These are phyloP conservation scores for Tylopilus orsonianus DNA, from an alignment of 1,284 basidiomycete species.

Conservation along the genomic window DNA sequence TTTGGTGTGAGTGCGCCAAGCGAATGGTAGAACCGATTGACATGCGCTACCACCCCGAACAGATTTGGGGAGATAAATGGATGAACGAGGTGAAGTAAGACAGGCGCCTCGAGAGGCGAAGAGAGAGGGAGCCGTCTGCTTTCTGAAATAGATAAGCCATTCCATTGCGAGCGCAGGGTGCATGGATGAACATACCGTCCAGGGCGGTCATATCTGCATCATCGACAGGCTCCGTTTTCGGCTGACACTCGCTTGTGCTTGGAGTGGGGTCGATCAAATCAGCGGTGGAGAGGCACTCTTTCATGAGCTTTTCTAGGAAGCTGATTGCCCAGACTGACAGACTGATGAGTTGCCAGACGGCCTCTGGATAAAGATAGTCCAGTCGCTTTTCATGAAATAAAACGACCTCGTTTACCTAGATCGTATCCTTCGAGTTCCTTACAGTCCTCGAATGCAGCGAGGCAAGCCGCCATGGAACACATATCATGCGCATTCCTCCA, in stretches of 20 bases:
- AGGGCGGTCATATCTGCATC: slow-evolving; percentile 19
- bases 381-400: background rate
- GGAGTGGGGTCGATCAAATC: slow-evolving; percentile 26
- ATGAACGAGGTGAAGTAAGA: slow-evolving; percentile 59
- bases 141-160: slow-evolving; percentile 17
- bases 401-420: slow-evolving; percentile 42
- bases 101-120: slow-evolving; percentile 35
- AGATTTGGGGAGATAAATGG: slow-evolving; percentile 57
- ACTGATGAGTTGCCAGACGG: slow-evolving; percentile 67
- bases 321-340: slow-evolving; percentile 58
- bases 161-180: background rate
- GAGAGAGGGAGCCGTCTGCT: slow-evolving; percentile 11
- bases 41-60: slow-evolving; percentile 47
- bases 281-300: slow-evolving; percentile 54
- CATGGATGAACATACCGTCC: slow-evolving; percentile 22
- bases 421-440: slow-evolving; percentile 63
- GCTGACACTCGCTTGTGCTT: slow-evolving; percentile 12
- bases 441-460: slow-evolving; percentile 64
- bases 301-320: slow-evolving; percentile 63
- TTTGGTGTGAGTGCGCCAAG: slow-evolving; percentile 51
- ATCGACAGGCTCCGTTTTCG: slow-evolving; percentile 31
- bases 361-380: slow-evolving; percentile 41
- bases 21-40: slow-evolving; percentile 56
- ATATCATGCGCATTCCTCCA: slow-evolving; percentile 62
- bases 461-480: slow-evolving; percentile 58